phyloP scores from a whole-genome alignment of 2,329 filamentous ascomycete species.

The Penicillium sp. region DNA sequence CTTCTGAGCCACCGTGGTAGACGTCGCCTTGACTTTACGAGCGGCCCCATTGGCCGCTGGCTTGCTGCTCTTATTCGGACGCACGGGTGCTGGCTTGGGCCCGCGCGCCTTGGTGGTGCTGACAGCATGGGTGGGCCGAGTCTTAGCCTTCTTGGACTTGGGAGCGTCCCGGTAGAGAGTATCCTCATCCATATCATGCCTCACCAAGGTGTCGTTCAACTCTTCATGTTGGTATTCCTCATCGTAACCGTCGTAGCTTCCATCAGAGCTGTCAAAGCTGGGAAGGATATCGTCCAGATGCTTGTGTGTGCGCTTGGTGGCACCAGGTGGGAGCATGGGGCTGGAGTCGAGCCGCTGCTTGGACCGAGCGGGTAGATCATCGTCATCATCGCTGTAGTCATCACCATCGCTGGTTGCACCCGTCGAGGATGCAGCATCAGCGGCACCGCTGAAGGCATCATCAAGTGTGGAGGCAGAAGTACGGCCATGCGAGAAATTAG shows the following conservation, averaged over 20 bases:
- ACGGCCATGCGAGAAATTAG: constrained; percentile 83
- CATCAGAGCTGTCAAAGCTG: constrained; percentile 56
- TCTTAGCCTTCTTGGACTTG: constrained; percentile 47
- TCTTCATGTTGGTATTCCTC: too few relatives aligned
- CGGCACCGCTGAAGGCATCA: constrained; percentile 82
- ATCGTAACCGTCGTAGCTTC: too few relatives aligned
- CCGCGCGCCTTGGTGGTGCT: constrained; percentile 25
- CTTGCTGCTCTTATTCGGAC: too few relatives aligned
- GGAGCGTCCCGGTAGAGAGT: constrained; percentile 32
- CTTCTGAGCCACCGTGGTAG: too few relatives aligned
- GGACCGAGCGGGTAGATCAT: constrained; percentile 44
- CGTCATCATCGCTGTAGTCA: constrained; percentile 53
- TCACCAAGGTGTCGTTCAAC: too few relatives aligned
- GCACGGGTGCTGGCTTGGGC: constrained; percentile 21
- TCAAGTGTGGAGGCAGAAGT: constrained; percentile 89
- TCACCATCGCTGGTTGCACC: constrained; percentile 74
- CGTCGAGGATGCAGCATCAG: constrained; percentile 74
- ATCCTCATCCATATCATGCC: too few relatives aligned
- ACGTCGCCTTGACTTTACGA: too few relatives aligned
- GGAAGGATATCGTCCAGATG: constrained; percentile 46
- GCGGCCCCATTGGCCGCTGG: too few relatives aligned
- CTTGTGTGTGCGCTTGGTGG: constrained; percentile 41
- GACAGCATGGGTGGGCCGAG: constrained; percentile 36
- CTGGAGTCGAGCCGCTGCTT: constrained; percentile 34
- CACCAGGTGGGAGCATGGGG: constrained; percentile 38